Conservation (phyloP, 148 eudicot species). For the Rhododendron molle region DNA sequence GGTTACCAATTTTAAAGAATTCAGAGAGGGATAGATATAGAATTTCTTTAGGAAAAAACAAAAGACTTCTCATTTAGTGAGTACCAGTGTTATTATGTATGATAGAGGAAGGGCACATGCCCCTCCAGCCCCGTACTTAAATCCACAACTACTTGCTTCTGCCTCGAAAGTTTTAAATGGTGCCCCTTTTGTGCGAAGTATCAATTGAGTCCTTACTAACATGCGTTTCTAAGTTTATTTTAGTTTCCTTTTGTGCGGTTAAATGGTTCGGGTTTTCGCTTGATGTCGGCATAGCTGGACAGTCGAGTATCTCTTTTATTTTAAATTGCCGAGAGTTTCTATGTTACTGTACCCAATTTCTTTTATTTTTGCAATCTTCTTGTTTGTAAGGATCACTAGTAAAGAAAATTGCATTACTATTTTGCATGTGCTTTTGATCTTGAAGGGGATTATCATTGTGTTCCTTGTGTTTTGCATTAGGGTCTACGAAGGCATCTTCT, state of each 20-base stretch:
- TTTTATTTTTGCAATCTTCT: not conserved
- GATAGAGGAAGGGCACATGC: not conserved
- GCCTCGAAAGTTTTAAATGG: not conserved
- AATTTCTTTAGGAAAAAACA: not conserved
- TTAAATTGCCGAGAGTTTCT: not conserved
- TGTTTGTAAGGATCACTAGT: not conserved
- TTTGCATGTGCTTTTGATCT: not conserved
- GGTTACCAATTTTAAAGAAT: not conserved
- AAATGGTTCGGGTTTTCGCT: not conserved
- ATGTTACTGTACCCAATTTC: not conserved
- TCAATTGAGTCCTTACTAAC: not conserved
- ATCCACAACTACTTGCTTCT: not conserved
- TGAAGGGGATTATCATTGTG: not conserved
- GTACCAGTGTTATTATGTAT: not conserved
- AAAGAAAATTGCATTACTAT: not conserved
- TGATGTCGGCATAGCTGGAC: not conserved
- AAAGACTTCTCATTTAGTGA: not conserved
- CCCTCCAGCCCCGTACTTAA: not conserved
- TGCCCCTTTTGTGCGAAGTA: not conserved
- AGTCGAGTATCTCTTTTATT: not conserved
- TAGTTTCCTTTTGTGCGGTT: not conserved
- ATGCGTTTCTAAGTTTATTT: not conserved
- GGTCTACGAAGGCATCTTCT: conserved; percentile 63
- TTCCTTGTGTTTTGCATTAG: conserved; percentile 27
- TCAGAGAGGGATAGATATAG: not conserved